Evolutionary conservation across 1,284 basidiomycete genomes (phyloP).

Genomic region (Vanrija sp.): DNA sequence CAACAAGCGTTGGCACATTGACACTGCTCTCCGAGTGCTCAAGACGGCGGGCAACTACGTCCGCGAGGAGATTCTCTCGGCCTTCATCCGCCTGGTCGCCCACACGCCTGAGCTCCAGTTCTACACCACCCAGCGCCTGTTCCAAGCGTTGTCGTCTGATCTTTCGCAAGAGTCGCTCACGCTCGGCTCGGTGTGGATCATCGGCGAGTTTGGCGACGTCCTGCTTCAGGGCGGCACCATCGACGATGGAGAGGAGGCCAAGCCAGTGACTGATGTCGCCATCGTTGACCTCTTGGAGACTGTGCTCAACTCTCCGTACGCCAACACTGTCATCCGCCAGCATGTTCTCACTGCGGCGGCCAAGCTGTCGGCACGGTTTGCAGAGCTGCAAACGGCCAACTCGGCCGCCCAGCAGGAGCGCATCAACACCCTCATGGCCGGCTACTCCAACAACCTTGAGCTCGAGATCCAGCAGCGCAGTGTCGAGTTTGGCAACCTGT

Average conservation of each 20-base stretch:
- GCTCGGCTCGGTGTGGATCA: constrained; percentile 87
- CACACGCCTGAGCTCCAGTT: constrained; percentile 96
- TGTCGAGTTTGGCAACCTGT: constrained; percentile 87
- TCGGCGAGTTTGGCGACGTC: constrained; percentile 94
- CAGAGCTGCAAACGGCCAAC: constrained; percentile 51
- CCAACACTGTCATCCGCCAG: constrained; percentile 85
- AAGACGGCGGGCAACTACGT: constrained; percentile 99
- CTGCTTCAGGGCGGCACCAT: constrained; percentile 83
- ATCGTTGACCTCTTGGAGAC: constrained; percentile 82
- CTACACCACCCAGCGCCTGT: constrained; percentile 91
- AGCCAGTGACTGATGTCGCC: constrained; percentile 69
- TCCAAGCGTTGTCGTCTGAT: constrained; percentile 79
- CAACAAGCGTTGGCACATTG: constrained; percentile 98
- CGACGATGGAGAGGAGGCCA: constrained; percentile 74
- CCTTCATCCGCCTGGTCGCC: constrained; percentile 91
- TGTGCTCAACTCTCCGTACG: constrained; percentile 89
- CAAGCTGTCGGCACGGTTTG: constrained; percentile 76
- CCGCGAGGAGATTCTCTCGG: constrained; percentile 89
- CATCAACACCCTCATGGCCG: constrained; percentile 68
- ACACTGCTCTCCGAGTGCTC: constrained; percentile 88
- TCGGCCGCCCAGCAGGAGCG: constrained; percentile 70
- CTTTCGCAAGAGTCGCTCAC: constrained; percentile 96
- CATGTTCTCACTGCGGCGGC: constrained; percentile 86
- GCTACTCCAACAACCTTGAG: constrained; percentile 79
- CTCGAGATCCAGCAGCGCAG: constrained; percentile 93